These are phyloP conservation scores for Apiospora hydei DNA, from an alignment of 2,329 filamentous ascomycete species.

Conservation along the genomic window DNA sequence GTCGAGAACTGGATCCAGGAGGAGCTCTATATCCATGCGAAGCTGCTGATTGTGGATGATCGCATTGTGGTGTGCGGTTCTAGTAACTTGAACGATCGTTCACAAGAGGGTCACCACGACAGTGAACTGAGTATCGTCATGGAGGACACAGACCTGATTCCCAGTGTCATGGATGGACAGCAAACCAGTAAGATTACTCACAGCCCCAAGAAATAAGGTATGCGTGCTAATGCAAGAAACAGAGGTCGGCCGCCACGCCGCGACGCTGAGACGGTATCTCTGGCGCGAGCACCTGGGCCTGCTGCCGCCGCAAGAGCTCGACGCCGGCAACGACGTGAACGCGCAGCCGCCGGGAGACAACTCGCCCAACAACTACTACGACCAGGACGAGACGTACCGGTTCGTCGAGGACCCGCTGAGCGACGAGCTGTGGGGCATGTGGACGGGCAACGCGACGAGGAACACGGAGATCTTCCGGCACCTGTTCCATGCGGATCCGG, in stretches of 20 bases:
- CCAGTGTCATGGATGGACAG: slow-evolving; percentile 79
- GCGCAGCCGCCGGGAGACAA: slow-evolving; percentile 74
- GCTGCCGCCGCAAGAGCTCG: slow-evolving; percentile 74
- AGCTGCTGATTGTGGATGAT: slow-evolving; percentile 90
- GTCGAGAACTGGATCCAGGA: slow-evolving; percentile 92
- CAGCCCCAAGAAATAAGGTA: neutral
- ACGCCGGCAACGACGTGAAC: slow-evolving; percentile 70
- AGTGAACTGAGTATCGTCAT: slow-evolving; percentile 91
- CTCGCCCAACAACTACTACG: slow-evolving; percentile 68
- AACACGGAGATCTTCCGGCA: slow-evolving; percentile 82
- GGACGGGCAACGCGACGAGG: slow-evolving; percentile 71
- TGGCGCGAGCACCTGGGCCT: slow-evolving; percentile 93
- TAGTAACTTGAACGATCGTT: slow-evolving; percentile 91
- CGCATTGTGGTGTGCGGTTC: slow-evolving; percentile 84
- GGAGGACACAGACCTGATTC: slow-evolving; percentile 77
- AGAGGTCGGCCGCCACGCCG: slow-evolving; percentile 80
- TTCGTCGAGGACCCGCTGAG: slow-evolving; percentile 76
- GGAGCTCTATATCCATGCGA: slow-evolving; percentile 94
- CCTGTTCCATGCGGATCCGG: slow-evolving; percentile 86
- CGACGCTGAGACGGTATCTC: slow-evolving; percentile 80
- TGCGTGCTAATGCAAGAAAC: neutral
- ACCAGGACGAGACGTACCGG: slow-evolving; percentile 66
- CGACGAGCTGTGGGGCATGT: slow-evolving; percentile 71
- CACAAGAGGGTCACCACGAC: slow-evolving; percentile 87
- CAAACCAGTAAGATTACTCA: slow-evolving; percentile 54